Evolutionary conservation across 176 grass and related monocot species (phyloP), one percentile per base, ranked within the genome.

Genomic region (Ensete glaucum): DNA sequence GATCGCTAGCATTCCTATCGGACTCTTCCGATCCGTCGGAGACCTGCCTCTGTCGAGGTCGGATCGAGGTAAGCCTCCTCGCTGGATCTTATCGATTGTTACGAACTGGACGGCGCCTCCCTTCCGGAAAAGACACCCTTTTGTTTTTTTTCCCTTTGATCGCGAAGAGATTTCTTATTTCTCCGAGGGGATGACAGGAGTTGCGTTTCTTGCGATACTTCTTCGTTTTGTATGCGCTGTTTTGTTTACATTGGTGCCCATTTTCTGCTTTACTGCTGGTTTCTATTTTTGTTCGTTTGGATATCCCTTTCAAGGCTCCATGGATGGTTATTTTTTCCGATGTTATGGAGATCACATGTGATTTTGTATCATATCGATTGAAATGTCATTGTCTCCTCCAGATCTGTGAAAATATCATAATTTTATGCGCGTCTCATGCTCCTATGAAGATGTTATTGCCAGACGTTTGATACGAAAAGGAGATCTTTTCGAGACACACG

Each of bases 11-110:
- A 43, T 43, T 43, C 34, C 34, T 43, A 43, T 6, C 34, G 34
- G 34, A 3, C 34, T 43, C 34, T 70, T 70, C 67, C 51, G 67
- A 70, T 70, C 48, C 67, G 67, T 70, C 9, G 67, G 67, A 51
- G 43, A 48, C 20, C 11, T 9, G 16, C 51, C 27, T 70, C 67
- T 51, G 67, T 70, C 15, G 63, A 51, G 67, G 52, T 70, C 43
- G 5, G 43, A 49, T 51, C 43, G 17, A 2, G 67, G 34, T 22
- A 70, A 50, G 67, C 34, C 8, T 51, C 25, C 20, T 9, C 25
- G 20, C 49, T 43, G 34, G 67, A 50, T 70, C 67, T 23, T 16
- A 70, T 70, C 14, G 29, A 49, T 34, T 34, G 29, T 17, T 49
- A 49, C n/a, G 26, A 48, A 50, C 15, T 48, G 17, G 67, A 70